These are phyloP conservation scores for Microstegium vimineum DNA, from an alignment of 176 grass and related monocot species.

Conservation along the genomic window DNA sequence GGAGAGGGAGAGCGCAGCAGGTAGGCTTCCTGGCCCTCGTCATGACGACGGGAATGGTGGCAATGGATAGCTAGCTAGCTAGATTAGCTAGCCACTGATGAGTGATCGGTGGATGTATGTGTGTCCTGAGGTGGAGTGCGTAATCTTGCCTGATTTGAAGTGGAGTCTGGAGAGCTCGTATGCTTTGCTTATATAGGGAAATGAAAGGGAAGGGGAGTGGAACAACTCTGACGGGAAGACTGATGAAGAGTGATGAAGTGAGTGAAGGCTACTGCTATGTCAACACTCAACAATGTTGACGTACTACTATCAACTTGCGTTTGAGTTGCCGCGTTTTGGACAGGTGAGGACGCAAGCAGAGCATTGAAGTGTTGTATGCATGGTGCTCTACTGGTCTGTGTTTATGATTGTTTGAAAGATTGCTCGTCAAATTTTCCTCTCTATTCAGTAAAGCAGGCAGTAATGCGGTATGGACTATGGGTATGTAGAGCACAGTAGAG, in stretches of 20 bases:
- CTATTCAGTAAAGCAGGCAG: neutral
- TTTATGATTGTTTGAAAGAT: neutral
- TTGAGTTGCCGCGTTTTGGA: conserved; percentile 25
- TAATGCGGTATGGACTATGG: no score
- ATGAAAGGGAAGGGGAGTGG: neutral
- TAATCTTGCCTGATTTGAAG: conserved; percentile 7
- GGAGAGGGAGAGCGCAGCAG: neutral
- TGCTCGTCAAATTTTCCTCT: neutral
- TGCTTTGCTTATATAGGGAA: conserved; percentile 30
- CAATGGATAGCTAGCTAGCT: neutral
- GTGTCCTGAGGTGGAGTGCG: neutral
- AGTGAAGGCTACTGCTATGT: neutral
- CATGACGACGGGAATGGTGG: neutral
- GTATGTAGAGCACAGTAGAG: neutral
- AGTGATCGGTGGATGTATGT: conserved; percentile 1
- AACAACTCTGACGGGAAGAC: no score
- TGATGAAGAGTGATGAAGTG: neutral
- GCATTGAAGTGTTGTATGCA: conserved; percentile 2
- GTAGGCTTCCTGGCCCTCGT: conserved; percentile 1
- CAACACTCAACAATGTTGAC: no score
- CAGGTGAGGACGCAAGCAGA: conserved; percentile 11
- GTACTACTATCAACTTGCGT: no score
- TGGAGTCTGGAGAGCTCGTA: neutral
- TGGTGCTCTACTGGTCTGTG: neutral
- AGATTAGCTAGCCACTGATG: neutral